A percentile compares a stretch with the other conserved stretches of the same genome.
Conservation (phyloP, 352 stramenopile species). For the Elongisporangium senticosum region DNA sequence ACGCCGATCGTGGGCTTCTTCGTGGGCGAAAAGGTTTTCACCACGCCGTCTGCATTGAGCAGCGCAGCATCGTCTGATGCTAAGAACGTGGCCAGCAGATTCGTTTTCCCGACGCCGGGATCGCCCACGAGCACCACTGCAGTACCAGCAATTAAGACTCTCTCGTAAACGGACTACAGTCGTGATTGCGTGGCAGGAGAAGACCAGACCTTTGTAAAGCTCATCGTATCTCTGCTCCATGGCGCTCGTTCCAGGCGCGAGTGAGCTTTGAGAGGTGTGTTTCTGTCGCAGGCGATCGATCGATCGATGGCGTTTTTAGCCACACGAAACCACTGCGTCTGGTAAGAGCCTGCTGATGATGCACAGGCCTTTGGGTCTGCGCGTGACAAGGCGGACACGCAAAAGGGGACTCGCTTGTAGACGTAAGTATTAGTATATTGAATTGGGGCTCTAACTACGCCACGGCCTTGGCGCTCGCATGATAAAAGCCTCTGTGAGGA, state of each 20-base stretch:
- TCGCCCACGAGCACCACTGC: conserved; percentile 76
- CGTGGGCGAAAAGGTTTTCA: conserved; percentile 42
- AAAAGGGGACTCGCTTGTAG: no score
- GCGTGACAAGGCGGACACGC: no score
- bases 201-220: conserved; percentile 61
- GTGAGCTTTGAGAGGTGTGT: neutral
- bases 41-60: conserved; percentile 25
- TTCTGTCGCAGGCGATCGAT: neutral
- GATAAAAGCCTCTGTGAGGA: no score
- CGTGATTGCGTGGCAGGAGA: no score
- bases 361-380: no score
- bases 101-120: conserved; percentile 88
- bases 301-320: neutral
- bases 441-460: no score
- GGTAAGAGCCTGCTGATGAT: no score
- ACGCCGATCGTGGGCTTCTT: conserved; percentile 78
- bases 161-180: no score
- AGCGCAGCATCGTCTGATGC: conserved; percentile 22
- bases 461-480: no score
- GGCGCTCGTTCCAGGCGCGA: neutral
- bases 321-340: neutral
- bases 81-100: conserved; percentile 81
- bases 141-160: neutral
- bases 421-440: no score
- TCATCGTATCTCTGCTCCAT: conserved; percentile 75